Conservation (phyloP, 1,139 yeast genomes). For the Magnusiomyces sp. region DNA sequence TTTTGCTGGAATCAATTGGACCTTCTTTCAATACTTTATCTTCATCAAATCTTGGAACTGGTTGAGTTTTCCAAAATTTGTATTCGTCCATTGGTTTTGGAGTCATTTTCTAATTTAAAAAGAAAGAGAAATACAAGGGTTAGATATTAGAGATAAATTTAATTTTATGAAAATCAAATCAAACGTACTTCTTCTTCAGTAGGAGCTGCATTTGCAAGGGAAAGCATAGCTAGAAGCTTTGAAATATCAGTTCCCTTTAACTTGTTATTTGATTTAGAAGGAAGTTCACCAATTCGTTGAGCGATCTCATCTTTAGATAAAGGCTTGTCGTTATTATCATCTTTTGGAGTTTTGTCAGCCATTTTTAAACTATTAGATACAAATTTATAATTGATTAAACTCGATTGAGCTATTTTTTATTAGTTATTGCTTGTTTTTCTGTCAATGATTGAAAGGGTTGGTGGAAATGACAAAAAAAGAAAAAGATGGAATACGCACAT, state of each 20-base stretch:
- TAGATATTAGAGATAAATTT: neutral
- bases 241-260: constrained; percentile 28
- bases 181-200: constrained; percentile 11
- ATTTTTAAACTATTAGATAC: neutral
- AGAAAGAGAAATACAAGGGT: neutral
- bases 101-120: constrained; percentile 7
- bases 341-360: neutral
- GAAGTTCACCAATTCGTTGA: neutral
- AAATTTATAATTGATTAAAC: too few relatives aligned
- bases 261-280: neutral
- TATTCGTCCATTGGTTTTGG: constrained; percentile 75
- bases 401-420: too few relatives aligned
- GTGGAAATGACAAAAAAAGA: too few relatives aligned
- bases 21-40: constrained; percentile 65
- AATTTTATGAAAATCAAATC: too few relatives aligned
- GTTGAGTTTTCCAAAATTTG: constrained; percentile 98
- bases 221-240: constrained; percentile 35
- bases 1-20: constrained; percentile 65
- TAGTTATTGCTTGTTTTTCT: too few relatives aligned
- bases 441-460: too few relatives aligned
- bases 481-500: too few relatives aligned
- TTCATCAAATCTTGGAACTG: constrained; percentile 66
- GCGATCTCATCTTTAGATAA: neutral
- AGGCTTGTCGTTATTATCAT: neutral
- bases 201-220: constrained; percentile 15